Percentiles rank a stretch among this genome's conserved stretches.
phyloP scores from a whole-genome alignment of 2,329 filamentous ascomycete species.

The Bipolaris oryzae region DNA sequence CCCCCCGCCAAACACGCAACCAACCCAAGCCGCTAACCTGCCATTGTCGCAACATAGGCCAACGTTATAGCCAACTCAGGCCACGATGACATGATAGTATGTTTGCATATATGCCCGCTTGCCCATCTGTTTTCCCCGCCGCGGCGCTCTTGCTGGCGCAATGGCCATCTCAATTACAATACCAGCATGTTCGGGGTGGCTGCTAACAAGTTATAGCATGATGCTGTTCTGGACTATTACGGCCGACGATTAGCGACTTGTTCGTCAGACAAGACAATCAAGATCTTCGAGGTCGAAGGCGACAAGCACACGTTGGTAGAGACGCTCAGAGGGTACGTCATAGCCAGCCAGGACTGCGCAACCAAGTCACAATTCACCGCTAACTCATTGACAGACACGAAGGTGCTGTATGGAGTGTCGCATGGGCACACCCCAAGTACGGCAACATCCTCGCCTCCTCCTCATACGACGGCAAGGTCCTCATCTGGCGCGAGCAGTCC shows the following conservation, averaged over 20 bases:
- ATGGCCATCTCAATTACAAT: slow-evolving; percentile 5
- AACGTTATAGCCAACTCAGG: slow-evolving; percentile 84
- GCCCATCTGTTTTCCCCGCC: neutral
- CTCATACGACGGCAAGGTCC: slow-evolving; percentile 95
- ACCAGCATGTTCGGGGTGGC: slow-evolving; percentile 39
- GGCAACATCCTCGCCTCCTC: slow-evolving; percentile 96
- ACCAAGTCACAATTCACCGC: neutral
- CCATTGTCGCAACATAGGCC: slow-evolving; percentile 56
- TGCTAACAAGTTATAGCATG: slow-evolving; percentile 69
- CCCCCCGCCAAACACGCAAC: slow-evolving; percentile 15
- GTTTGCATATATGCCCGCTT: slow-evolving; percentile 49
- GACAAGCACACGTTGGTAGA: slow-evolving; percentile 88
- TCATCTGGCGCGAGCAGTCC: slow-evolving; percentile 93
- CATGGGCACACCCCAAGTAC: slow-evolving; percentile 96
- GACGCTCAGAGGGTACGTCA: slow-evolving; percentile 85
- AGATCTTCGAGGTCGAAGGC: slow-evolving; percentile 97
- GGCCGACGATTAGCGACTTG: slow-evolving; percentile 94
- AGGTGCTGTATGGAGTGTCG: slow-evolving; percentile 95
- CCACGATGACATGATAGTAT: slow-evolving; percentile 99
- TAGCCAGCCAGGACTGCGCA: neutral
- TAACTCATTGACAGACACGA: slow-evolving; percentile 72
- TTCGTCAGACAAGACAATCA: slow-evolving; percentile 97
- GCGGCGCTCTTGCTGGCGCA: slow-evolving; percentile 5
- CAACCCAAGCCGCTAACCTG: slow-evolving; percentile 40
- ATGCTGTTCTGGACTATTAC: slow-evolving; percentile 98